Base-by-base conservation (phyloP, 1,139 yeast species). In the Nematodospora anomalae region DNA sequence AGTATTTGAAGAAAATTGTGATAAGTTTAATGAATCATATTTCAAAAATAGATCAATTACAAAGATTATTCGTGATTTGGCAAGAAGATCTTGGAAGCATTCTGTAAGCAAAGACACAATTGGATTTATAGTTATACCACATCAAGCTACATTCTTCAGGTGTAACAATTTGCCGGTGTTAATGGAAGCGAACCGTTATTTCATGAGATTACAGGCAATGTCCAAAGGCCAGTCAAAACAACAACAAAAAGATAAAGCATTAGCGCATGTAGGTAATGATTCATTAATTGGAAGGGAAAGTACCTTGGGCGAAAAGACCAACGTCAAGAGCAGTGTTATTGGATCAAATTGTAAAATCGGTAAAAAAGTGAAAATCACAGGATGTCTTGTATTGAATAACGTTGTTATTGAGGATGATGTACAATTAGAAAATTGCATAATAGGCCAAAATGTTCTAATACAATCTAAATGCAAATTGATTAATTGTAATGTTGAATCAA, bases 1-100 rank as follows among this genome's bases (percentile, higher is more conserved):
- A 2, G 53, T 64, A 2, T 61, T 69, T 26, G 64, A 60, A 10
- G 54, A 52, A 3, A 57, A 63, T 21, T 47, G 62, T 13, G 53
- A 52, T 23, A 63, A 61, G 43, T 67, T 58, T 43, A 62, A 58
- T 39, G 75, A 69, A 35, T 33, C 52, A 3, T 71, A 71, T 46
- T 68, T 70, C 49, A 50, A 53, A 20, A 52, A 56, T 40, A 64
- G 82, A 47, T 71, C 89, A 6, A 64, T 85, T 37, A 74, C 78
- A 23, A 86, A 87, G 55, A 71, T 90, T 22, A 76, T 88, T 22
- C 78, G 97, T 51, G 96, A 89, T 53, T 62, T 92, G 43, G 94
- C 95, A 3, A 77, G 97, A 58, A 76, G 95, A 49, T 83, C 96
- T 3, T 92, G 98, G 98, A 77, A 75, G 51, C 96, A 89, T 56